Percentiles rank a stretch among this genome's conserved stretches.
Evolutionary conservation across 2,329 filamentous ascomycete genomes (phyloP).

Genomic region (Waltergamsia citrina): DNA sequence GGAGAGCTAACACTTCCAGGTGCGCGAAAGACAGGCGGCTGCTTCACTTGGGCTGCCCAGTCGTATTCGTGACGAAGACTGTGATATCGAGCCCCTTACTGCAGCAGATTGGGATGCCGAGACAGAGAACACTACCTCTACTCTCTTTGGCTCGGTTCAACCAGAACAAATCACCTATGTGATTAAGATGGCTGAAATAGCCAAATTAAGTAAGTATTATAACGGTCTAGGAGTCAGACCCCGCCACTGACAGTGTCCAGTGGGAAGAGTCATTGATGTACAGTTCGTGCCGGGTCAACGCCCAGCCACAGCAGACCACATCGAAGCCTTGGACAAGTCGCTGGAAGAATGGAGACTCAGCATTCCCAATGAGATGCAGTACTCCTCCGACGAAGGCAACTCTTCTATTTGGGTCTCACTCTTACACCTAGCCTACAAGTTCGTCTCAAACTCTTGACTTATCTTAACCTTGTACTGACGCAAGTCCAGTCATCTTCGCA

Average conservation of each 20-base stretch:
- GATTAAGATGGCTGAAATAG: constrained; percentile 27
- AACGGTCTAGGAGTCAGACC: neutral
- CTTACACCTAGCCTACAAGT: constrained; percentile 27
- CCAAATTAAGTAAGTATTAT: constrained; percentile 16
- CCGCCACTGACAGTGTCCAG: constrained; percentile 9
- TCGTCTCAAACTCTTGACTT: constrained; percentile 4
- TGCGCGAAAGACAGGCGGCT: constrained; percentile 25
- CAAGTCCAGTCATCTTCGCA: constrained; percentile 19
- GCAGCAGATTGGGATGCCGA: constrained; percentile 20
- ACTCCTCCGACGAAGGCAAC: constrained; percentile 18
- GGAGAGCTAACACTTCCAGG: constrained; percentile 11
- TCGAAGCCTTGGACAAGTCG: constrained; percentile 16
- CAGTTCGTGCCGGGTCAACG: constrained; percentile 23
- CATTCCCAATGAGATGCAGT: constrained; percentile 19
- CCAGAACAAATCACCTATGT: constrained; percentile 22
- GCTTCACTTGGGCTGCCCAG: constrained; percentile 24
- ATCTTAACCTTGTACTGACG: neutral
- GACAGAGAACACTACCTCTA: constrained; percentile 9
- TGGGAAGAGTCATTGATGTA: constrained; percentile 22
- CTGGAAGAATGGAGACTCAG: constrained; percentile 23
- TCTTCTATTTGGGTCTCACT: constrained; percentile 24
- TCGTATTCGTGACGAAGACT: constrained; percentile 26
- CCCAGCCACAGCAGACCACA: constrained; percentile 11
- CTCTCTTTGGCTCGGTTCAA: constrained; percentile 16
- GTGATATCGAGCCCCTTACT: constrained; percentile 23